These are phyloP conservation scores for Mortierella sp. DNA, from an alignment of 371 early-diverging fungal species.

Conservation along the genomic window DNA sequence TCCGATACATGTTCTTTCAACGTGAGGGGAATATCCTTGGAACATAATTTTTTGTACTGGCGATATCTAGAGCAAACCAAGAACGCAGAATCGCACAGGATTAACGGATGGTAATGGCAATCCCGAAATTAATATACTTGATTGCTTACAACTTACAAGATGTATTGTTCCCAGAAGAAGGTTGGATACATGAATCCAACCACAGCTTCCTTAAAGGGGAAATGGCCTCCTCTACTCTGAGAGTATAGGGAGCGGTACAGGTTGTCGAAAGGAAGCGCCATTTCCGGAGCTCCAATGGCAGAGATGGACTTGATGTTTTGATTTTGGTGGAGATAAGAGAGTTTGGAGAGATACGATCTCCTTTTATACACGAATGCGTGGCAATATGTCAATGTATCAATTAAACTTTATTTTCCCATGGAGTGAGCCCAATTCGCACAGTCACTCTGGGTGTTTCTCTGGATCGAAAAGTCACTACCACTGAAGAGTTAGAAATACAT, in stretches of 20 bases:
- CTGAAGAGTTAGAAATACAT: no score
- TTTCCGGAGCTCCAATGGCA: background rate
- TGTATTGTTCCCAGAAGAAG: conserved; percentile 76
- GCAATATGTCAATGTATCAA: no score
- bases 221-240: conserved; percentile 4
- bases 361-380: no score
- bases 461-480: no score
- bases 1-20: conserved; percentile 75
- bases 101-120: no score
- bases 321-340: background rate
- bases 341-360: background rate
- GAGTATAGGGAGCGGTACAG: background rate
- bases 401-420: no score
- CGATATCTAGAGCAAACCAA: conserved; percentile 63
- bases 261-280: background rate
- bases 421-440: no score
- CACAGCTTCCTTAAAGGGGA: conserved; percentile 83
- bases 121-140: no score
- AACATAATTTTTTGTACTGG: conserved; percentile 79
- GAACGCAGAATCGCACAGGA: no score
- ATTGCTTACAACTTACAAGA: conserved; percentile 61
- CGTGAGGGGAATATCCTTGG: conserved; percentile 72
- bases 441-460: no score
- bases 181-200: conserved; percentile 74
- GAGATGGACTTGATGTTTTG: background rate